Evolutionary conservation across 2,329 filamentous ascomycete genomes (phyloP), one percentile per base, ranked within the genome.

Genomic region (Botryotinia calthae): DNA sequence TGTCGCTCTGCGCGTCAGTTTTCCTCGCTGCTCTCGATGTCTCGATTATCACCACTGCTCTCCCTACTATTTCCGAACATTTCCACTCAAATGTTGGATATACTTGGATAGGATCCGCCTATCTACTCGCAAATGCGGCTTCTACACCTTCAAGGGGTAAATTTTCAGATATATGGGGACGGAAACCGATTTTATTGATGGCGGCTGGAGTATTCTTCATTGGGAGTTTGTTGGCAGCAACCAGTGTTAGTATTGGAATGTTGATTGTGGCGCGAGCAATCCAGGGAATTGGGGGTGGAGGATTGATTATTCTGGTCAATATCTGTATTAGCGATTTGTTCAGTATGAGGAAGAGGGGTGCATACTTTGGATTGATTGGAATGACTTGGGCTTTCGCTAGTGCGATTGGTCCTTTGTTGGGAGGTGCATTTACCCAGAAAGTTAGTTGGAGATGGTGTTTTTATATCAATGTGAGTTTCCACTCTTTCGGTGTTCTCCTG

Each of bases 21-120:
- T 81, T 81, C 58, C 78, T 81, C 20, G 79, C 79, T 0, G 80
- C 80, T 4, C 77, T 81, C 40, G 80, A 81, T 72, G 75, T 74
- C 10, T 89, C 88, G 0, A 90, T 90, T 75, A 84, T 90, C 70
- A 87, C 88, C 0, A 90, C 89, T 5, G 87, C 88, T 3, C 81
- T 90, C 0, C 88, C 89, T 0, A 89, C 87, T 1, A 90, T 90
- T 70, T 84, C 84, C 25, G 83, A 85, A 74, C 81, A 86, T 48
- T 87, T 88, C 77, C 80, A 86, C 28, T 86, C 85, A 8, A 81
- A 83, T 6, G 78, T 79, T 1, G 79, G 79, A 16, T 95, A 94
- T 81, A 89, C 90, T 22, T 95, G 92, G 93, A 91, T 95, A 74
- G 92, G 92, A 1, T 89, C 87, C 42, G 88, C 92, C 0, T 95